Conservation (phyloP, 306 rosid species). For the Phaseolus lunatus region DNA sequence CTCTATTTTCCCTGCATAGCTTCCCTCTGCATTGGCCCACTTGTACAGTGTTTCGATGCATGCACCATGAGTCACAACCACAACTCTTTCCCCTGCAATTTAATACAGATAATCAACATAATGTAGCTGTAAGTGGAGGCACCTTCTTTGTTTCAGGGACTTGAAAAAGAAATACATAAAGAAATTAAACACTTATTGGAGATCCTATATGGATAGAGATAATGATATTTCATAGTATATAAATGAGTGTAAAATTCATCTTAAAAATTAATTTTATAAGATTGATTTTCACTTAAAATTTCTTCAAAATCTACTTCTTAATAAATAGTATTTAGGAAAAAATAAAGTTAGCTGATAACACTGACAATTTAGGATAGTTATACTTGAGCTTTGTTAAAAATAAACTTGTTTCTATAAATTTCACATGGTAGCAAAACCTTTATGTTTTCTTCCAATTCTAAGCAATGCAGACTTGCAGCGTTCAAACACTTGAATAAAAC, state of each 20-base stretch:
- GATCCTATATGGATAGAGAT: too few relatives aligned
- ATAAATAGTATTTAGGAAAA: too few relatives aligned
- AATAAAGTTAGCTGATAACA: too few relatives aligned
- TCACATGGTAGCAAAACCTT: neutral
- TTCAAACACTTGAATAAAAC: slow-evolving; percentile 64
- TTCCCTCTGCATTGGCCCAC: slow-evolving; percentile 57
- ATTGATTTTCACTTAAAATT: too few relatives aligned
- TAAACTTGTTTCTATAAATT: neutral
- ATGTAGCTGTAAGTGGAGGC: too few relatives aligned
- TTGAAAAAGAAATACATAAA: too few relatives aligned
- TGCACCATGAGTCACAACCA: slow-evolving; percentile 80
- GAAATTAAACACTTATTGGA: too few relatives aligned
- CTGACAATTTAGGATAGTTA: too few relatives aligned
- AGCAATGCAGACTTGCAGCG: slow-evolving; percentile 79
- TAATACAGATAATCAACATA: slow-evolving; percentile 24
- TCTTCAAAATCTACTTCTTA: too few relatives aligned
- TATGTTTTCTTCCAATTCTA: slow-evolving; percentile 72
- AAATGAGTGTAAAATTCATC: too few relatives aligned
- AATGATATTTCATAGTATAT: too few relatives aligned
- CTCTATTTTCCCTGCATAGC: slow-evolving; percentile 55
- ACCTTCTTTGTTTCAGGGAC: neutral
- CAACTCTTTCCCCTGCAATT: slow-evolving; percentile 68
- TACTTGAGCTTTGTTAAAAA: neutral
- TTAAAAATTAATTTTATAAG: too few relatives aligned
- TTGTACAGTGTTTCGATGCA: slow-evolving; percentile 65